phyloP scores from a whole-genome alignment of 1,284 basidiomycete genomes.

The Mycena sp. region DNA sequence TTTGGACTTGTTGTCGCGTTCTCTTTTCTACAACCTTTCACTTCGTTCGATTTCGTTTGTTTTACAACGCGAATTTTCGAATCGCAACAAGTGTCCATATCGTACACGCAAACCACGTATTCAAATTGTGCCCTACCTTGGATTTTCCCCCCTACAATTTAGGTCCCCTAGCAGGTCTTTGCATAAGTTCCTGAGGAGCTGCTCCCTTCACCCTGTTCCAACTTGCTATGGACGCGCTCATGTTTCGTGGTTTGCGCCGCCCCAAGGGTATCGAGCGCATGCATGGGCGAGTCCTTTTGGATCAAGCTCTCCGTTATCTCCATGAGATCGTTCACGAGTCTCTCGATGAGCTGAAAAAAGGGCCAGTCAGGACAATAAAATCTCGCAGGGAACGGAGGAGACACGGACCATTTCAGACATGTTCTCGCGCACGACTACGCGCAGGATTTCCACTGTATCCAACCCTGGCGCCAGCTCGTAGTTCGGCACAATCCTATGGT shows the following conservation, averaged over 20 bases:
- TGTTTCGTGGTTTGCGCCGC: slow-evolving; percentile 43
- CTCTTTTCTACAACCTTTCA: neutral
- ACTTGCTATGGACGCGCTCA: slow-evolving; percentile 37
- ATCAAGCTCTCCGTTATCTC: slow-evolving; percentile 67
- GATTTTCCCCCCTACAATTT: neutral
- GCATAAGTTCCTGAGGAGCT: slow-evolving; percentile 69
- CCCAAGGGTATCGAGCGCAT: slow-evolving; percentile 60
- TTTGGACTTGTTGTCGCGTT: slow-evolving; percentile 43
- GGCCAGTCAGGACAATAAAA: slow-evolving; percentile 27
- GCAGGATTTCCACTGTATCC: slow-evolving; percentile 80
- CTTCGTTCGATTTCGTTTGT: neutral
- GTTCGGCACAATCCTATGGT: slow-evolving; percentile 82
- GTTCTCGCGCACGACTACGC: slow-evolving; percentile 87
- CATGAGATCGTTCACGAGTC: slow-evolving; percentile 70
- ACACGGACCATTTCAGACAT: slow-evolving; percentile 63
- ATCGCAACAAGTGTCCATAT: too few relatives aligned
- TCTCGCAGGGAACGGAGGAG: neutral
- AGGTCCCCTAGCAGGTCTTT: slow-evolving; percentile 61
- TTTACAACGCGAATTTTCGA: neutral
- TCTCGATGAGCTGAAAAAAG: slow-evolving; percentile 63
- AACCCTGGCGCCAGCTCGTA: slow-evolving; percentile 82
- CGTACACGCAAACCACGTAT: neutral
- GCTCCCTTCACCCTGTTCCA: slow-evolving; percentile 54
- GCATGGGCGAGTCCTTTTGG: slow-evolving; percentile 54
- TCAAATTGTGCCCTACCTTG: too few relatives aligned